Evolutionary conservation across 192 early-diverging fungal species (phyloP).

Genomic region (Coemansia sp.): DNA sequence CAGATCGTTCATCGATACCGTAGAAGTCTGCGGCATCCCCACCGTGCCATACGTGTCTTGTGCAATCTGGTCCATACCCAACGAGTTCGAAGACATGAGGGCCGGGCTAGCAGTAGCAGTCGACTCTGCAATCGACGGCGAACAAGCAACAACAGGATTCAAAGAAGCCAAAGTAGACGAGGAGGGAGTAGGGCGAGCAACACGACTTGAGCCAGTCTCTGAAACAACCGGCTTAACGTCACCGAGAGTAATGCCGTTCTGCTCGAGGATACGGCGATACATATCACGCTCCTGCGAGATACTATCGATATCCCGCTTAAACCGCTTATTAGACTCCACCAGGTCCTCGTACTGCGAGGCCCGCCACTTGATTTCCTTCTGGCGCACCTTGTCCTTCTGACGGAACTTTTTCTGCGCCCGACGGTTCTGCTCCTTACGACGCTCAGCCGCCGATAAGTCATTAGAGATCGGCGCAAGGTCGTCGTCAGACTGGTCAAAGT

Average conservation of each 20-base stretch:
- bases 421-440: slow-evolving; percentile 56
- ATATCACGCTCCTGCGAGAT: slow-evolving; percentile 46
- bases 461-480: slow-evolving; percentile 19
- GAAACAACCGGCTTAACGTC: not conserved
- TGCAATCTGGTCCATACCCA: slow-evolving; percentile 49
- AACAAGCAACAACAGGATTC: not conserved
- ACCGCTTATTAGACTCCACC: slow-evolving; percentile 51
- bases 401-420: slow-evolving; percentile 58
- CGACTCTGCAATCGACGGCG: not conserved
- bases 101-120: slow-evolving; percentile 23
- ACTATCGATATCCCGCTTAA: slow-evolving; percentile 50
- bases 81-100: slow-evolving; percentile 5
- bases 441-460: slow-evolving; percentile 45
- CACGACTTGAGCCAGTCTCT: not conserved
- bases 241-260: slow-evolving; percentile 34
- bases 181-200: not conserved
- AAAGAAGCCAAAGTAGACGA: not conserved
- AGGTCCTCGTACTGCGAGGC: slow-evolving; percentile 55
- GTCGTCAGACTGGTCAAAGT: slow-evolving; percentile 21
- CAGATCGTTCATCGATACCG: slow-evolving; percentile 26
- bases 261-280: slow-evolving; percentile 44
- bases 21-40: not conserved
- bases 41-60: slow-evolving; percentile 48
- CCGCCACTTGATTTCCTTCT: slow-evolving; percentile 57
- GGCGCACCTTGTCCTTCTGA: slow-evolving; percentile 58